Conservation (phyloP, 257 asterid species). For the Thymus quinquecostatus region DNA sequence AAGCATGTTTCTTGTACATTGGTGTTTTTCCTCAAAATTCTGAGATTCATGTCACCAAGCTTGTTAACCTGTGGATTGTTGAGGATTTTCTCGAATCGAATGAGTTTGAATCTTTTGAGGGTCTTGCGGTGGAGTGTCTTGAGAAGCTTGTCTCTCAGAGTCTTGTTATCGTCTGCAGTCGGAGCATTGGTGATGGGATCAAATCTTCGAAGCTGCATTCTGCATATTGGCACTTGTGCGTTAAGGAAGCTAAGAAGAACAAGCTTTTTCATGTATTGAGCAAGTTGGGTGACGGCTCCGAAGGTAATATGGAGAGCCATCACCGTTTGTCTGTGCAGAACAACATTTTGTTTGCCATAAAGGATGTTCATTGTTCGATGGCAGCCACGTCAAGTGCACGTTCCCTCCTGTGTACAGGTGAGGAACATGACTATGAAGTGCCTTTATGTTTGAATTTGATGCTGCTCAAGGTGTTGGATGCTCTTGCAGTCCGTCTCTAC, state of each 20-base stretch:
- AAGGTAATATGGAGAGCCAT: background rate
- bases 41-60: slow-evolving; percentile 15
- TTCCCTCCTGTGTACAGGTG: slow-evolving; percentile 12
- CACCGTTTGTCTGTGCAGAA: background rate
- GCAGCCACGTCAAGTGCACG: background rate
- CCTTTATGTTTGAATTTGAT: background rate
- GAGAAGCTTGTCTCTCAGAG: background rate
- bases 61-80: slow-evolving; percentile 6
- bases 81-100: slow-evolving; percentile 27
- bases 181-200: background rate
- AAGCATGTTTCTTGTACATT: background rate
- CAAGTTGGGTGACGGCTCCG: background rate
- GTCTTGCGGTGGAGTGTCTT: background rate
- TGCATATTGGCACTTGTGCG: background rate
- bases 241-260: slow-evolving; percentile 7
- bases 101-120: background rate
- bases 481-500: background rate
- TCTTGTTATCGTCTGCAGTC: background rate
- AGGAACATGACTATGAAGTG: background rate
- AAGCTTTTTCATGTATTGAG: slow-evolving; percentile 16
- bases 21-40: background rate
- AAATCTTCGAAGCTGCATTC: slow-evolving; percentile 26
- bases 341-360: background rate
- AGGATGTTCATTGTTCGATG: background rate
- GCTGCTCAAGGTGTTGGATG: slow-evolving; percentile 24